Percentiles rank a stretch among this genome's conserved stretches.
These are phyloP conservation scores for Solanum hybrid DNA, from an alignment of 305 asterid genomes.

Conservation along the genomic window DNA sequence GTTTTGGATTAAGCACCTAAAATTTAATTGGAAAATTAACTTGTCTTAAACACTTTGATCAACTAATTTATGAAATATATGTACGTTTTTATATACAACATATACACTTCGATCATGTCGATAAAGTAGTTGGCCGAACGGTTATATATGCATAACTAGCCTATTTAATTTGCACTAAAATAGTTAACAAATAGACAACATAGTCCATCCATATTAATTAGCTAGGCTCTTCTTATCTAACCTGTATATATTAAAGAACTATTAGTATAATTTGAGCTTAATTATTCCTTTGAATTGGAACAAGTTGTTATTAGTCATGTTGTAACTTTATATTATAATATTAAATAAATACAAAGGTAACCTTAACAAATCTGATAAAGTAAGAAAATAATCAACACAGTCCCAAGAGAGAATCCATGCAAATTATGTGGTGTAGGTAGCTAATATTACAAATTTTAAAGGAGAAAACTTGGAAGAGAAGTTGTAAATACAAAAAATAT, in stretches of 20 bases:
- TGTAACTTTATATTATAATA: not conserved
- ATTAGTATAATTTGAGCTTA: not conserved
- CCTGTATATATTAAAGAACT: not conserved
- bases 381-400: not conserved
- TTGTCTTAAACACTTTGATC: not conserved
- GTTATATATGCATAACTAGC: not conserved
- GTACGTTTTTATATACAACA: not conserved
- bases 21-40: not conserved
- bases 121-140: not conserved
- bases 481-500: not conserved
- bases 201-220: not conserved
- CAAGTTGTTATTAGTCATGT: not conserved
- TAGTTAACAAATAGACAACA: not conserved
- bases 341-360: not conserved
- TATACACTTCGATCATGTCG: not conserved
- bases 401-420: constrained; percentile 1
- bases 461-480: constrained; percentile 15
- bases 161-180: not conserved
- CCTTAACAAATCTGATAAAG: constrained; percentile 2
- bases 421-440: not conserved
- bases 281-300: not conserved
- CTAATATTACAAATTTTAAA: constrained; percentile 13
- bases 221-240: not conserved
- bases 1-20: not conserved
- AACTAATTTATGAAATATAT: not conserved